Evolutionary conservation across 306 rosid species (phyloP), one percentile per base, ranked within the genome.

Genomic region (Sphenostylis stenocarpa): DNA sequence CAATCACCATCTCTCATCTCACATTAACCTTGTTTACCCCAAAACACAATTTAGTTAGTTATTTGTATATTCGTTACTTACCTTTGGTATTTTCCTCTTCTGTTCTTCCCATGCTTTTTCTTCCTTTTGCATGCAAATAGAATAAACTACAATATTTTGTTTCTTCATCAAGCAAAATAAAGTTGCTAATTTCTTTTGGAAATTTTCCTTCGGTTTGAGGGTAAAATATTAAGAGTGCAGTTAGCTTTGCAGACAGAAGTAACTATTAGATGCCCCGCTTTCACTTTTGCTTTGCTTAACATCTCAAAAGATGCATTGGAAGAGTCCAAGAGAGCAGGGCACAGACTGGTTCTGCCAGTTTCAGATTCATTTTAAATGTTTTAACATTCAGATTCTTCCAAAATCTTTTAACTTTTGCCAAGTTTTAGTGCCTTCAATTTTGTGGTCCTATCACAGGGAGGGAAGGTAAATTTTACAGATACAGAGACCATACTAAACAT

Each of bases 241-340:
- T 57, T 73, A 34, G 58, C 67, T 70, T 64, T 48, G 80, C 73
- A 58, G 62, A 67, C 14, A 76, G 75, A n/a, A 38, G 76, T 63
- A 83, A 64, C 38, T 20, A 58, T 20, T 75, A 45, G 71, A 33
- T 58, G 45, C 64, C 41, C 77, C 9, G 6, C 41, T 69, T 62
- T 69, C 78, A 23, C 70, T 75, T 79, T 83, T 51, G 26, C 69
- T 75, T 79, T 78, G 75, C 49, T 16, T 43, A 67, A 83, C 28
- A 67, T 79, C 57, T 75, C 47, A 77, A 78, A 78, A 78, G 84
- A 85, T 85, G 84, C 81, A 85, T 65, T 23, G 82, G 84, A 74
- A 79, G 75, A 70, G 82, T 82, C 77, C 82, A 77, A 74, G 64
- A 64, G 47, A 77, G 12, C 79, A 80, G 67, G 33, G 41, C 77